These are phyloP conservation scores for Dactylellina drechsleri DNA, from an alignment of 2,329 filamentous ascomycete genomes.

Conservation along the genomic window DNA sequence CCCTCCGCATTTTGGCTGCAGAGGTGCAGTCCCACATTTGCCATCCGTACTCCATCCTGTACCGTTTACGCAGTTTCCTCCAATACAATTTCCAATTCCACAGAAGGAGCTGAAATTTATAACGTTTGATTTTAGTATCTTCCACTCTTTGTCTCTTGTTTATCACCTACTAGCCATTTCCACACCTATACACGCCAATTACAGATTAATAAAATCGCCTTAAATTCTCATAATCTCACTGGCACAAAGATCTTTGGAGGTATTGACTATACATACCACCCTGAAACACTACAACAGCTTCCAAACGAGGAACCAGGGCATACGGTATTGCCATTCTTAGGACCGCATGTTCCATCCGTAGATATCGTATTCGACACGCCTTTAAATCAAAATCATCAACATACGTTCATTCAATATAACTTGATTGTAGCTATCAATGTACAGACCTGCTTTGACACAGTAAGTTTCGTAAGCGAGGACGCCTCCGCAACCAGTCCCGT, in stretches of 20 bases:
- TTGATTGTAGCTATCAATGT: too few relatives aligned
- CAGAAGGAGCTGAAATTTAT: conserved; percentile 19
- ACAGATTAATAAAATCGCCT: too few relatives aligned
- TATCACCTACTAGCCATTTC: conserved; percentile 33
- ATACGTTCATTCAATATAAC: too few relatives aligned
- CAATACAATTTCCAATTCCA: conserved; percentile 32
- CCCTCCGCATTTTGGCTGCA: conserved; percentile 29
- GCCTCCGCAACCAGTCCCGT: conserved; percentile 20
- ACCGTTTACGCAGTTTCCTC: conserved; percentile 29
- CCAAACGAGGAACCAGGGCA: conserved; percentile 29
- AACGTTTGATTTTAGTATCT: not conserved
- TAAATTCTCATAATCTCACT: too few relatives aligned
- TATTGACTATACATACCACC: conserved; percentile 7
- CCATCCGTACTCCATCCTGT: conserved; percentile 35
- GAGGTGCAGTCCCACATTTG: conserved; percentile 15
- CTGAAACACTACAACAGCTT: conserved; percentile 25
- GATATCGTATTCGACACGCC: conserved; percentile 14
- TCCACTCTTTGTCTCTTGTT: not conserved
- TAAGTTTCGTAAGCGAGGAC: conserved; percentile 21
- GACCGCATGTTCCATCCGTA: conserved; percentile 23
- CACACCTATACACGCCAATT: too few relatives aligned
- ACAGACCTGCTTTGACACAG: conserved; percentile 24
- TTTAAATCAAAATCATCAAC: not conserved
- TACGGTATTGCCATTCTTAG: conserved; percentile 11
- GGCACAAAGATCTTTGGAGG: too few relatives aligned